These are phyloP conservation scores for Pouteria campechiana DNA, from an alignment of 179 eudicot genomes.

Conservation along the genomic window DNA sequence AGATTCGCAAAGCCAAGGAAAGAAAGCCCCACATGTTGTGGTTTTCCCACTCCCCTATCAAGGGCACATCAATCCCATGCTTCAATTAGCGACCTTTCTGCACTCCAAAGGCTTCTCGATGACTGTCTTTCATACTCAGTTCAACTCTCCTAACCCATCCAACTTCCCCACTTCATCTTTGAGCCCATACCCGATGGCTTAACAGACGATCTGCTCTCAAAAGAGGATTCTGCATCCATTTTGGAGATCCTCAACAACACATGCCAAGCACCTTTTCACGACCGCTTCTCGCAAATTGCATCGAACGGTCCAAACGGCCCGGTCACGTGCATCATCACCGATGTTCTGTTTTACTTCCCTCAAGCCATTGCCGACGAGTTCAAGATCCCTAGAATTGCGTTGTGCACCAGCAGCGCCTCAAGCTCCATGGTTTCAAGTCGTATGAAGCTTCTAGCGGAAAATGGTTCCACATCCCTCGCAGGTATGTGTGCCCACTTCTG, in stretches of 20 bases:
- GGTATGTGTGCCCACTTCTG: too few species aligned
- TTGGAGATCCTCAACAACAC: too few species aligned
- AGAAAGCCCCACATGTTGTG: too few species aligned
- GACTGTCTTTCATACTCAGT: conserved; percentile 11
- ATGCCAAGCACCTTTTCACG: conserved; percentile 12
- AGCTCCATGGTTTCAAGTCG: too few species aligned
- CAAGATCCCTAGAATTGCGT: conserved; percentile 9
- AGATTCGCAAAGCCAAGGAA: too few species aligned
- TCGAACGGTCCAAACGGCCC: neutral
- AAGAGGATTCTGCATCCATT: conserved; percentile 5
- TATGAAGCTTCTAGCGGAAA: too few species aligned
- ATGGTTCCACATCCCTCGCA: too few species aligned
- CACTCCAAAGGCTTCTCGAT: conserved; percentile 20
- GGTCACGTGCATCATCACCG: conserved; percentile 13
- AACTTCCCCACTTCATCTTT: too few species aligned
- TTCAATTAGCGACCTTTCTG: conserved; percentile 12
- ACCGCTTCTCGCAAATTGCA: conserved; percentile 7
- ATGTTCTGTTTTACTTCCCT: conserved; percentile 12
- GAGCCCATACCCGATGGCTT: too few species aligned
- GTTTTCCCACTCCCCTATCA: conserved; percentile 14
- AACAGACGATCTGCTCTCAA: conserved; percentile 1
- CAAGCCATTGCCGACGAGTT: conserved; percentile 10
- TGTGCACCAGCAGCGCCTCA: conserved; percentile 7
- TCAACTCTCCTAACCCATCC: too few species aligned
- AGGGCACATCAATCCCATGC: conserved; percentile 15